Evolutionary conservation across 768 basidiomycete genomes (phyloP).

Genomic region (Phylloporus arenicola): DNA sequence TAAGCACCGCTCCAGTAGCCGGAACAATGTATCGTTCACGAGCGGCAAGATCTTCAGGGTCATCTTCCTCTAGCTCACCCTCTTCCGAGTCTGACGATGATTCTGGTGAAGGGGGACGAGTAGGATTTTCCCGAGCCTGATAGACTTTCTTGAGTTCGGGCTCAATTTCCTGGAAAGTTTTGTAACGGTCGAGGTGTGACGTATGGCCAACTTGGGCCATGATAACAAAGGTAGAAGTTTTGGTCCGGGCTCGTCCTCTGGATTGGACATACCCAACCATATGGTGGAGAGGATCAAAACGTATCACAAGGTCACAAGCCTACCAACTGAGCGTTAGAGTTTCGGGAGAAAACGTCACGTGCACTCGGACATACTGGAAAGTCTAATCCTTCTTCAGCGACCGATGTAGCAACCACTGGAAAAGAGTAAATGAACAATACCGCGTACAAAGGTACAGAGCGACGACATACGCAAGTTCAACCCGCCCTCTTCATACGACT

Average conservation of each 20-base stretch:
- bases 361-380: constrained; percentile 54
- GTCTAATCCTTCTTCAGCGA: constrained; percentile 90
- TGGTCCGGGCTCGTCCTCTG: constrained; percentile 77
- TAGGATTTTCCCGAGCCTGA: constrained; percentile 42
- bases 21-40: constrained; percentile 73
- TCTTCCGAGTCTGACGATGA: constrained; percentile 24
- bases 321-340: constrained; percentile 24
- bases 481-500: constrained; percentile 55
- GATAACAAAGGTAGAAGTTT: constrained; percentile 70
- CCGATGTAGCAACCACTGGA: constrained; percentile 74
- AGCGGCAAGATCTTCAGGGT: constrained; percentile 52
- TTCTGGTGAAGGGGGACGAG: constrained; percentile 26
- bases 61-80: constrained; percentile 40
- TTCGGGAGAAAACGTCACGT: background rate
- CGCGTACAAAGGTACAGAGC: background rate
- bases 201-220: constrained; percentile 66
- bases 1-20: constrained; percentile 71
- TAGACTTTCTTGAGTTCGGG: constrained; percentile 60
- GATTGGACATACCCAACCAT: constrained; percentile 89
- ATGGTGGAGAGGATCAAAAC: constrained; percentile 77
- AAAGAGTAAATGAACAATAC: background rate
- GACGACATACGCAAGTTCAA: constrained; percentile 60
- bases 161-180: constrained; percentile 53
- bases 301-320: constrained; percentile 83
- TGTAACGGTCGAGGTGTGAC: constrained; percentile 53